Base-by-base conservation (phyloP, 345 rosid species). In the Conringia planisiliqua region DNA sequence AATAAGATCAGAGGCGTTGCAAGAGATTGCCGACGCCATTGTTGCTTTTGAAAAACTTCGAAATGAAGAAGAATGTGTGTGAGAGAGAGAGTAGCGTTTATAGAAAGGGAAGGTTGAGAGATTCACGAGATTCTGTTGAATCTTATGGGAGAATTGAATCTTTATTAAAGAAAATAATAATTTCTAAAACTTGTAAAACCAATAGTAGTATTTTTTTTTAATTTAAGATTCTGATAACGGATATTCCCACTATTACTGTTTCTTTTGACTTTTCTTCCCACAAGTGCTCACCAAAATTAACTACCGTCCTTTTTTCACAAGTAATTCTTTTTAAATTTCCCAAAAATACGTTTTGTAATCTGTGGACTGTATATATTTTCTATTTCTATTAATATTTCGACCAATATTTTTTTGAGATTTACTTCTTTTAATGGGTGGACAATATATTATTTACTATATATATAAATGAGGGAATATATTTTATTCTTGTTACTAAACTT, bases 111-210 rank as follows among this genome's bases (percentile, higher is more conserved):
- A 63, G 39, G 62, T 70, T 5, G 66, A 67, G 80, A 54, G 67
- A 76, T 62, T 76, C 80, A 3, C 66, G 75, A 62, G 75, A 70
- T 76, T 76, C 80, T 20, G 70, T 76, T 38, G 74, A 76, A 76
- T 75, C 63, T 68, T 57, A 6, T 32, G 4, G 22, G 73, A 29
- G 61, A 11, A 24, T 76, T 52, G 75, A 70, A 76, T 76, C 70
- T n/a, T n/a, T n/a, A n/a, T n/a, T n/a, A n/a, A n/a, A n/a, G n/a
- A n/a, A n/a, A n/a, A n/a, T n/a, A n/a, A n/a, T n/a, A n/a, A n/a
- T n/a, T n/a, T n/a, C n/a, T n/a, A n/a, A n/a, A n/a, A n/a, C n/a
- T n/a, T n/a, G n/a, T n/a, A n/a, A n/a, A n/a, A n/a, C n/a, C n/a
- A n/a, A n/a, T n/a, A n/a, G n/a, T n/a, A n/a, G n/a, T n/a, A n/a